Base-by-base conservation (phyloP, 495 filamentous ascomycete genomes). In the Daldinia loculata region DNA sequence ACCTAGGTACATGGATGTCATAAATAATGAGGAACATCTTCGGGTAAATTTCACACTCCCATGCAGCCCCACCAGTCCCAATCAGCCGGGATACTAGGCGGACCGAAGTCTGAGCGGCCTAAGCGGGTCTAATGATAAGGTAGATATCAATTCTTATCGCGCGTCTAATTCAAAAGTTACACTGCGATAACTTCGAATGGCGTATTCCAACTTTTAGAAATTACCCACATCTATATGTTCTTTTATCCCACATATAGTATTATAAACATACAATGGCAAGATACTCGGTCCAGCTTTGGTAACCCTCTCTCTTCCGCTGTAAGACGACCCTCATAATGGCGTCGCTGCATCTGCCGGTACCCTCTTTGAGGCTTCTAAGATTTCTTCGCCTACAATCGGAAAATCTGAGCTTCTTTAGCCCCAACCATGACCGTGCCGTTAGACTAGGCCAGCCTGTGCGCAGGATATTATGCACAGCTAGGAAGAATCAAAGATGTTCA, bases 331-430 rank as follows among this genome's bases (percentile, higher is more conserved):
- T 66, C 36, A 45, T 14, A 22, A 77, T 77, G 77, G 69, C 79
- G 27, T 74, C 75, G 41, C 67, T 80, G 56, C 75, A 70, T 45
- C 38, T 48, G 29, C 77, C 76, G 52, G 85, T 82, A 48, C 90
- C 90, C 24, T 92, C 89, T 36, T 76, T 82, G 48, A 81, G 82
- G 34, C 80, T 91, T 8, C 81, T 92, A 65, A 86, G 84, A 38
- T 92, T 89, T 64, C 80, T 92, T 41, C 85, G 85, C 56, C 82
- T 82, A 36, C 89, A 91, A 76, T 84, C 87, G 26, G 86, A 89
- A 59, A 80, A 79, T 52, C 59, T 81, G 14, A 82, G 77, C 61
- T 85, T 85, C 69, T 85, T 88, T 79, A 82, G 75, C 29, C 72
- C 80, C 12, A 84, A 80, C 69, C 75, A 83, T 61, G 78, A 77